These are phyloP conservation scores for Pythium sp. DNA, from an alignment of 352 stramenopile genomes.

Conservation along the genomic window DNA sequence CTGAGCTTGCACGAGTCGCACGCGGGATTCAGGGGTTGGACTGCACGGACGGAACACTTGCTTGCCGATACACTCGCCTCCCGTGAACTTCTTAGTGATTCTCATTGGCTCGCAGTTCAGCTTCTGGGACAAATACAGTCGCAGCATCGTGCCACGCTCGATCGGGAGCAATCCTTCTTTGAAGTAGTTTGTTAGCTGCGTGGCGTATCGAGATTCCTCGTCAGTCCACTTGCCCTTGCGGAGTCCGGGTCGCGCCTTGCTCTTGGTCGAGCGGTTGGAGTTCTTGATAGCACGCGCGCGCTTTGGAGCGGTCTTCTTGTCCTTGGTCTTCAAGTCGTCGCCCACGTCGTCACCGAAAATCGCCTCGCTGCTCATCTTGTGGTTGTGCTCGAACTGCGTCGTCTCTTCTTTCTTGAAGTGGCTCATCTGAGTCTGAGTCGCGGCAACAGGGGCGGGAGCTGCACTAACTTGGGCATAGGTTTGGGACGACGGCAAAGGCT, in stretches of 20 bases:
- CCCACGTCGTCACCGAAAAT: conserved; percentile 1
- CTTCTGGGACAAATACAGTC: conserved; percentile 89
- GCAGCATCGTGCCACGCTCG: conserved; percentile 87
- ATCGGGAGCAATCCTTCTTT: conserved; percentile 81
- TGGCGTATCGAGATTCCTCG: conserved; percentile 74
- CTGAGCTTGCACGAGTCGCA: conserved; percentile 71
- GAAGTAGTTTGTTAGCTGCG: conserved; percentile 80
- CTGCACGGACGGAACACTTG: conserved; percentile 81
- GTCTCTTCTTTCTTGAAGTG: not conserved
- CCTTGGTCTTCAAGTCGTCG: conserved; percentile 21
- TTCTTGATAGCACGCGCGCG: conserved; percentile 54
- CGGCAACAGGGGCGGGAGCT: not conserved
- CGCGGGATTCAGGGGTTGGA: conserved; percentile 57
- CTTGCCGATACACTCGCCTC: conserved; percentile 89
- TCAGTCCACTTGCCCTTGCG: conserved; percentile 88
- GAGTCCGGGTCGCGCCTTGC: conserved; percentile 80
- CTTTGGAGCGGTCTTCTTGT: conserved; percentile 54
- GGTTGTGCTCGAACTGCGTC: not conserved
- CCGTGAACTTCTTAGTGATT: conserved; percentile 93
- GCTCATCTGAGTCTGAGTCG: not conserved
- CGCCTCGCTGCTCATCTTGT: not conserved
- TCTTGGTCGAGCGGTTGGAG: conserved; percentile 72
- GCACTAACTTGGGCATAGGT: conserved; percentile 16
- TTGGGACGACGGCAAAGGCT: conserved; percentile 6
- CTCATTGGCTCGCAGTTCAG: conserved; percentile 92